Base-by-base conservation (phyloP, 2,329 filamentous ascomycete species). In the Colletotrichum endophyticum region DNA sequence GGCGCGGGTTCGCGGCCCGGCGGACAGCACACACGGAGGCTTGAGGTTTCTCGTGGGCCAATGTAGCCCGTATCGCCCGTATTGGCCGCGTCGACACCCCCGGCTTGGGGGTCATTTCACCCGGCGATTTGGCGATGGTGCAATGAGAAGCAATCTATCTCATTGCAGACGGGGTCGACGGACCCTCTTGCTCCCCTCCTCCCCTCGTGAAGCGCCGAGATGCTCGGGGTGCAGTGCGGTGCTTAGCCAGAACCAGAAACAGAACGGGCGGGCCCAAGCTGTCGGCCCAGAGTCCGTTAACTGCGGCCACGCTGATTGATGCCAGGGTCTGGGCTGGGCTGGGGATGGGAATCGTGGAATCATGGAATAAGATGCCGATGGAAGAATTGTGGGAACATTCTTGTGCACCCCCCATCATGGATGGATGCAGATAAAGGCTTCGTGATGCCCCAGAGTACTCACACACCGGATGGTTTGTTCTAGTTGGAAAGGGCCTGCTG, bases 381-480 rank as follows among this genome's bases (percentile, higher is more conserved):
- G 32, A 28, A 22, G 19, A 72, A 62, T 72, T 75, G 69, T 75
- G 73, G 73, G 27, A 32, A 68, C 64, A 25, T 39, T 32, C 15
- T 68, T 22, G 44, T 25, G 44, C 44, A 22, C n/a, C 44, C 44
- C 44, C 32, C 39, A 57, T 12, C 32, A 11, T 68, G 16, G 25
- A 11, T 64, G 9, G 25, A 53, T 53, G 44, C 44, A 53, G 44
- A 78, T 78, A 78, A 78, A 78, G 76, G 34, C 76, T 70, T 78
- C 66, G 66, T 62, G 59, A 76, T 78, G 69, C 76, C 76, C 73
- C 73, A 39, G 30, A 27, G 53, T 22, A 66, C 69, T 56, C 72
- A 27, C 53, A 30, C 68, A 30, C 57, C 22, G 68, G 36, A 5
- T n/a, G 53, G 34, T 19, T 28, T 56, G 28, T 34, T 72, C 30